Base-by-base conservation (phyloP, 306 rosid species). In the Dalbergia cochinchinensis region DNA sequence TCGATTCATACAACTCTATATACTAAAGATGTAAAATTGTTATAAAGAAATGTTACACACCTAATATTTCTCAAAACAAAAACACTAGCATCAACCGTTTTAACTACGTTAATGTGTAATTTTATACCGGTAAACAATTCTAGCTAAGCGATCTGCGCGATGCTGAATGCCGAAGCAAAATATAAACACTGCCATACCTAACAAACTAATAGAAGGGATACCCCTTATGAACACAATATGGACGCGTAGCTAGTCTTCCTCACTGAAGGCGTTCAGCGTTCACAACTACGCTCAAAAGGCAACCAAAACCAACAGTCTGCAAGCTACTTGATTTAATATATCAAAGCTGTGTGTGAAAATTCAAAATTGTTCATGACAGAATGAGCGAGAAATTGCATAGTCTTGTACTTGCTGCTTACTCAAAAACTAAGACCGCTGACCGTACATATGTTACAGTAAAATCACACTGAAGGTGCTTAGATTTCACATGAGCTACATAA, bases 401-500 rank as follows among this genome's bases (percentile, higher is more conserved):
- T 19, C 39, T 42, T 33, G 26, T 7, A 66, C 34, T 31, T 78
- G 37, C 83, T 7, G 58, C 34, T 44, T 78, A 53, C 83, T 63
- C 50, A 80, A 50, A 45, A 77, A 57, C 73, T 57, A 57, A 19
- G 54, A 42, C 75, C 61, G 18, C 45, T 5, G 69, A 47, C 60
- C 62, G 55, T 60, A 33, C 26, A 39, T 45, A 62, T 71, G 41
- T 42, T 73, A 39, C 77, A 62, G 59, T 33, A 47, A 33, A 53
- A 53, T 73, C 76, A 76, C 77, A 71, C 22, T 41, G 42, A 31
- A 42, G 47, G 64, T 26, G 42, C 50, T 65, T 47, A 6, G 34
- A 62, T 54, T 69, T 54, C 74, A 75, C 73, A 78, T 18, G 50
- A 68, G 63, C 75, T 66, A 47, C 70, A 79, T 42, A 65, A 72